Evolutionary conservation across 495 filamentous ascomycete genomes (phyloP).

Genomic region (Xylaria curta): DNA sequence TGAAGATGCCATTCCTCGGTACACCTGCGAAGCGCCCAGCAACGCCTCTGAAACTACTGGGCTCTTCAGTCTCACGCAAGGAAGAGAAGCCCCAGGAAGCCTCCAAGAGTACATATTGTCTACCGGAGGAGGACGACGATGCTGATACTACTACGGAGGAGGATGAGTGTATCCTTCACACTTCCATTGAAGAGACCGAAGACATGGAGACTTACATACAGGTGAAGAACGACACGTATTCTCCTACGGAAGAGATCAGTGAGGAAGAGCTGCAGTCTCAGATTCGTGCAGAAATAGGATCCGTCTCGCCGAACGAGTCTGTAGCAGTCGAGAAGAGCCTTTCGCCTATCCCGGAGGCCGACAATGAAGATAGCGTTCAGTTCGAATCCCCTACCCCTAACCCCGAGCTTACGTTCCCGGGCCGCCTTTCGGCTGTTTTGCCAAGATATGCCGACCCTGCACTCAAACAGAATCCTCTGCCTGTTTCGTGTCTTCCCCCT

Average conservation of each 20-base stretch:
- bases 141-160: neutral
- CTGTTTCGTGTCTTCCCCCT: constrained; percentile 21
- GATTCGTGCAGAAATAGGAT: constrained; percentile 21
- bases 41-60: constrained; percentile 37
- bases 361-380: constrained; percentile 25
- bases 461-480: constrained; percentile 38
- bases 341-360: constrained; percentile 20
- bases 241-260: constrained; percentile 16
- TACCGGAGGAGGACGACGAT: neutral
- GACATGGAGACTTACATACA: neutral
- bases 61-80: constrained; percentile 17
- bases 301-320: constrained; percentile 22
- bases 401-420: constrained; percentile 50
- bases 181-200: neutral
- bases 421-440: constrained; percentile 57
- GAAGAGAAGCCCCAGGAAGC: constrained; percentile 25
- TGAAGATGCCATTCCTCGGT: constrained; percentile 36
- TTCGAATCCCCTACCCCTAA: constrained; percentile 44
- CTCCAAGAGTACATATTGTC: constrained; percentile 11
- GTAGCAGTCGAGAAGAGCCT: neutral
- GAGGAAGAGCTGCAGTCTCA: constrained; percentile 20
- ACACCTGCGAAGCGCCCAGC: constrained; percentile 36
- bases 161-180: constrained; percentile 3
- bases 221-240: constrained; percentile 12
- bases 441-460: constrained; percentile 56